Conservation (phyloP, 2,329 filamentous ascomycete genomes). For the Cercospora zeae-maydis region DNA sequence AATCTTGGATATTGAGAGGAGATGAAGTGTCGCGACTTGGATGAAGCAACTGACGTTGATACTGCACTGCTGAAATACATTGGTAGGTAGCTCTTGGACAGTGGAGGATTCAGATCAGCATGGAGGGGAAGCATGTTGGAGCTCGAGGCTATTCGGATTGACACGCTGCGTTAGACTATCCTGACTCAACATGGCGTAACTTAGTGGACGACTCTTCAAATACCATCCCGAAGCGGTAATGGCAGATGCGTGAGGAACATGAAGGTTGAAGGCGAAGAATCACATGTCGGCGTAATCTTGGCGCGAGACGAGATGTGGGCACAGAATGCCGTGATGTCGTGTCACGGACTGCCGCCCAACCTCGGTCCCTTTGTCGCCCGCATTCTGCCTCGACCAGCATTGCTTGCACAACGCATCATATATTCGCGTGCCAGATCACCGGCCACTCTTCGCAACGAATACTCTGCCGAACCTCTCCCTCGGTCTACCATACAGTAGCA, state of each 20-base stretch:
- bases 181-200: background rate
- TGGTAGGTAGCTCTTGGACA: background rate
- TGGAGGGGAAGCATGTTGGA: background rate
- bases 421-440: conserved; percentile 3
- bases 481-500: background rate
- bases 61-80: background rate
- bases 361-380: conserved; percentile 4
- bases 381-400: conserved; percentile 3
- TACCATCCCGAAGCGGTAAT: background rate
- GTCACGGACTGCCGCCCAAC: conserved; percentile 1
- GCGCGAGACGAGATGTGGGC: conserved; percentile 3
- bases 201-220: background rate
- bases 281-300: background rate
- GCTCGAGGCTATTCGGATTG: background rate
- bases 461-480: background rate
- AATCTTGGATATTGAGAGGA: background rate
- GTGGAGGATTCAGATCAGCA: background rate
- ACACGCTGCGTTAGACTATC: background rate
- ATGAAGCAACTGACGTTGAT: background rate
- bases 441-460: background rate
- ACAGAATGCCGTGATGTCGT: conserved; percentile 1
- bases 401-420: conserved; percentile 9
- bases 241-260: background rate
- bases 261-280: conserved; percentile 1
- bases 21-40: background rate